A percentile compares a stretch with the other conserved stretches of the same genome.
Conservation (phyloP, 768 basidiomycete species). For the Boletus fagicola region DNA sequence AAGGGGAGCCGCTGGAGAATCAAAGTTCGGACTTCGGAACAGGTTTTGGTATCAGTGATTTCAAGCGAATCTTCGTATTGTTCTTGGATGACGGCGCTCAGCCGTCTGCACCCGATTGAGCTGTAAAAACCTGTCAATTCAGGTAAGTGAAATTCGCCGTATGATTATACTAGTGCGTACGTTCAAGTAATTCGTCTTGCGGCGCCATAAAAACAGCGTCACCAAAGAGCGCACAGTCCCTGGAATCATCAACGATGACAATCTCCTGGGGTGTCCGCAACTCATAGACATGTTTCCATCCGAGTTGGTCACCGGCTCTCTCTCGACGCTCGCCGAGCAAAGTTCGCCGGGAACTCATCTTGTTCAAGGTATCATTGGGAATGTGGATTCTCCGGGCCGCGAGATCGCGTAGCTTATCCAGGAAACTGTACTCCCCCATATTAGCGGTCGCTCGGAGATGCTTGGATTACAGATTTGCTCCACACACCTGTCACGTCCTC, state of each 20-base stretch:
- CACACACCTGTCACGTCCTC: conserved; percentile 57
- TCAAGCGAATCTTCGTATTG: background rate
- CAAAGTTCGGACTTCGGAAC: background rate
- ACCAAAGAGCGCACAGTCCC: background rate
- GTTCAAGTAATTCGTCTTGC: background rate
- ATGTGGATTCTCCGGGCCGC: background rate
- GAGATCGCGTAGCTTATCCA: background rate
- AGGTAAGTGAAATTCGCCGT: background rate
- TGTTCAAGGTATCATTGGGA: background rate
- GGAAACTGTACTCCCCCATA: background rate
- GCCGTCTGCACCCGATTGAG: background rate
- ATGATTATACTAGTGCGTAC: background rate
- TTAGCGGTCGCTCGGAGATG: background rate
- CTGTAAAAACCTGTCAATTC: background rate
- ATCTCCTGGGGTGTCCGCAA: background rate
- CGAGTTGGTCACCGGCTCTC: background rate
- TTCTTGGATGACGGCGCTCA: background rate
- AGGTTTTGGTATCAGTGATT: background rate
- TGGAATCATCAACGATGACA: background rate
- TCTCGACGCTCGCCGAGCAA: background rate
- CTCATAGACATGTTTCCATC: background rate
- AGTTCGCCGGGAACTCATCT: background rate
- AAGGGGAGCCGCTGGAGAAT: background rate
- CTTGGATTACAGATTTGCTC: background rate
- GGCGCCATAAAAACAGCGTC: background rate